Evolutionary conservation across 345 rosid species (phyloP).

Genomic region (Adansonia digitata): DNA sequence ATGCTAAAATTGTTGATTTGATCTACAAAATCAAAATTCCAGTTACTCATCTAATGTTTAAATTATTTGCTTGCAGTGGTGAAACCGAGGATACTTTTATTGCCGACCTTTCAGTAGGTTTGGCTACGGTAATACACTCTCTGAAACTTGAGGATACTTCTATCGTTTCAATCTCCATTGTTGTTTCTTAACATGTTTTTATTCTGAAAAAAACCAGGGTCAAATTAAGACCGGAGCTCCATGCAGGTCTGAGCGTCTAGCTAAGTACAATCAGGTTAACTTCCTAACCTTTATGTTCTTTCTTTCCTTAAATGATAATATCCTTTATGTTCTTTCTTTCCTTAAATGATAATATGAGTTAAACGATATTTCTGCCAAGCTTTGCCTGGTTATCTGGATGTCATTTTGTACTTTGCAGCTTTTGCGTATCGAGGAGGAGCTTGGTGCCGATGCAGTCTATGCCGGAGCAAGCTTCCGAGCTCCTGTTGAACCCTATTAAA

Average conservation of each 20-base stretch:
- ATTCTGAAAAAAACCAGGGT: constrained; percentile 37
- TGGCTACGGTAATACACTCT: constrained; percentile 57
- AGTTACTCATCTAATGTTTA: neutral
- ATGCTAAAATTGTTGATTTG: neutral
- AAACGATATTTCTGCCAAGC: neutral
- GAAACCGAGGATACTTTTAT: constrained; percentile 98
- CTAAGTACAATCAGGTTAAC: constrained; percentile 86
- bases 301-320: neutral
- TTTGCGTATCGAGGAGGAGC: constrained; percentile 1
- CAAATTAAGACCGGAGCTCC: constrained; percentile 99
- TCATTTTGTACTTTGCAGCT: neutral
- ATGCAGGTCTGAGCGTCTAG: constrained; percentile 95
- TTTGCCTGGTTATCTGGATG: neutral
- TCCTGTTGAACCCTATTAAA: constrained; percentile 5
- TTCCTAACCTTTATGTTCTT: neutral
- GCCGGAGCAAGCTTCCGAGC: neutral
- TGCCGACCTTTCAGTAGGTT: constrained; percentile 87
- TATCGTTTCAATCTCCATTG: neutral
- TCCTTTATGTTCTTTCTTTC: neutral
- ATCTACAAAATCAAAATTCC: neutral
- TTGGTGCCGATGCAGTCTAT: neutral
- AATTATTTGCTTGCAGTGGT: constrained; percentile 45
- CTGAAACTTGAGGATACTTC: neutral
- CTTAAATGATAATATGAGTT: neutral
- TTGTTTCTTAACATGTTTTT: constrained; percentile 1